phyloP scores from a whole-genome alignment of 192 early-diverging fungal species.

The Backusella luteola region DNA sequence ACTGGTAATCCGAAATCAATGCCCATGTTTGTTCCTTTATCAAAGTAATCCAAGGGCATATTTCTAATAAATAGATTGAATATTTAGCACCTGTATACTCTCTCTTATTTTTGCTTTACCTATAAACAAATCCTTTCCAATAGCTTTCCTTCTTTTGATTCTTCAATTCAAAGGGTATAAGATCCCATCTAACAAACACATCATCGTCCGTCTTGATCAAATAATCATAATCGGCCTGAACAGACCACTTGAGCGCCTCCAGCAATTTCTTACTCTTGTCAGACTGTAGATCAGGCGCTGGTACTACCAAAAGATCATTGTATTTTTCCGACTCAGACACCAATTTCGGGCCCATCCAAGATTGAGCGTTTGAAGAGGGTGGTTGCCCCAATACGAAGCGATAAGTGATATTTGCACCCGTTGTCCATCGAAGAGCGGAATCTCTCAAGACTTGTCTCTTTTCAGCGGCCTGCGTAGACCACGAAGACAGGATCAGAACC shows the following conservation, averaged over 20 bases:
- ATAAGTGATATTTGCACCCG: constrained; percentile 41
- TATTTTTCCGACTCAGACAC: constrained; percentile 42
- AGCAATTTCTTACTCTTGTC: constrained; percentile 53
- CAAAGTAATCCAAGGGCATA: constrained; percentile 44
- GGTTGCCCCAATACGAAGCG: constrained; percentile 54
- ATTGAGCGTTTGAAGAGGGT: constrained; percentile 38
- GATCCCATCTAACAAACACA: constrained; percentile 58
- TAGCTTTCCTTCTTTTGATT: constrained; percentile 42
- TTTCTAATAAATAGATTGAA: constrained; percentile 38
- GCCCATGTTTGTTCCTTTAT: constrained; percentile 39
- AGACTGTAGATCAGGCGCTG: constrained; percentile 45
- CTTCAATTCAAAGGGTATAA: constrained; percentile 39
- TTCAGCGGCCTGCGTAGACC: constrained; percentile 41
- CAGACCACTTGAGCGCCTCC: constrained; percentile 52
- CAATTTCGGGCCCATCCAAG: constrained; percentile 42
- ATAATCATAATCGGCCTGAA: constrained; percentile 46
- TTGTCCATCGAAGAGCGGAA: constrained; percentile 38
- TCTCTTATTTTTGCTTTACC: constrained; percentile 30
- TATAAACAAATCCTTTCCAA: constrained; percentile 58
- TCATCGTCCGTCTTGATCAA: constrained; percentile 60
- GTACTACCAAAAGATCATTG: constrained; percentile 53
- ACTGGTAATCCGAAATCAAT: constrained; percentile 48
- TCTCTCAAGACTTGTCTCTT: constrained; percentile 47
- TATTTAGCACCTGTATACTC: not conserved
- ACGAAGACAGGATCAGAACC: constrained; percentile 53